Evolutionary conservation across 352 stramenopile genomes (phyloP).

Genomic region (Albugo candida): DNA sequence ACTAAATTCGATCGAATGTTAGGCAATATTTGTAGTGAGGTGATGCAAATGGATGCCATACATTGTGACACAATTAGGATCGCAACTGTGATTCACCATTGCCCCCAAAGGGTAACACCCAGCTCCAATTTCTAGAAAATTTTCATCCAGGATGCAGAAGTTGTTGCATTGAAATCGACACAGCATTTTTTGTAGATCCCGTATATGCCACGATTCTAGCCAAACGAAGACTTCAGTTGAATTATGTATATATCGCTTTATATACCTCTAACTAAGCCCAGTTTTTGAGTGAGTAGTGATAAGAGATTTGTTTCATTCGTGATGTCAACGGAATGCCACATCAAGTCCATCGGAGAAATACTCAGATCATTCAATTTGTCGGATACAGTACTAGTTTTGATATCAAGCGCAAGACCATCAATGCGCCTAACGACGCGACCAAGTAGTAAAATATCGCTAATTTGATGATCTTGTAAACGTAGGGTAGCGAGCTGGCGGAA

Average conservation of each 20-base stretch:
- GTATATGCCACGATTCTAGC: conserved; percentile 9
- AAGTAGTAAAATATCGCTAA: conserved; percentile 34
- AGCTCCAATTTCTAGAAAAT: conserved; percentile 26
- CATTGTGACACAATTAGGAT: conserved; percentile 44
- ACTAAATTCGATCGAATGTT: too few relatives aligned
- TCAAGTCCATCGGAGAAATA: conserved; percentile 13
- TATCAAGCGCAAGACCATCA: not conserved
- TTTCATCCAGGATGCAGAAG: conserved; percentile 48
- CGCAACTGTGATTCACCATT: conserved; percentile 66
- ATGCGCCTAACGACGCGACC: conserved; percentile 22
- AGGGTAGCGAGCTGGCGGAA: conserved; percentile 23
- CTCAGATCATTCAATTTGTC: not conserved
- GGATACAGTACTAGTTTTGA: not conserved
- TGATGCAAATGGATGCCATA: conserved; percentile 8
- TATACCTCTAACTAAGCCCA: conserved; percentile 24
- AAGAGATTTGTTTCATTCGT: conserved; percentile 29
- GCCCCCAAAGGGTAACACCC: conserved; percentile 42
- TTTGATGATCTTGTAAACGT: conserved; percentile 11
- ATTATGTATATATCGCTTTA: not conserved
- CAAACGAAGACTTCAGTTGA: not conserved
- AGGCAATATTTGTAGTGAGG: too few relatives aligned
- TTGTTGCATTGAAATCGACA: conserved; percentile 65
- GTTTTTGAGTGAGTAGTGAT: conserved; percentile 22
- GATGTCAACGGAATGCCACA: conserved; percentile 37
- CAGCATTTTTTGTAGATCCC: conserved; percentile 35